Percentiles rank a stretch among this genome's conserved stretches.
Evolutionary conservation across 495 filamentous ascomycete genomes (phyloP).

Genomic region (Aspergillus baeticus): DNA sequence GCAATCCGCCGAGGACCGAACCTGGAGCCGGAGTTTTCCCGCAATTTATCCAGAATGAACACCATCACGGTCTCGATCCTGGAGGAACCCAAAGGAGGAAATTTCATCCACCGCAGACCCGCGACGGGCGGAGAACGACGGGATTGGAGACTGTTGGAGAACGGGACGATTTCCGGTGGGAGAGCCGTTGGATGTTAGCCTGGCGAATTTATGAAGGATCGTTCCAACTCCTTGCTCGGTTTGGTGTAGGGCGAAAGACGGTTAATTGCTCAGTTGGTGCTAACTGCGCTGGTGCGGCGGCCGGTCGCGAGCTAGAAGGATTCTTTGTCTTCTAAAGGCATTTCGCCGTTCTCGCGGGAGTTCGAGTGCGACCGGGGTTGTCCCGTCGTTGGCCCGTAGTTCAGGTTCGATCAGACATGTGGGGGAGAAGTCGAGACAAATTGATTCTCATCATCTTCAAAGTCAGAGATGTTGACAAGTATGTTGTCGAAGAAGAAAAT

Average conservation of each 20-base stretch:
- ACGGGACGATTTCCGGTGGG: slow-evolving; percentile 5
- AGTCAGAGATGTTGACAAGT: too few relatives aligned
- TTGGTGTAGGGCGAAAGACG: not conserved
- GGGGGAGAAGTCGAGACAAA: not conserved
- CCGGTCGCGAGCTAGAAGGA: not conserved
- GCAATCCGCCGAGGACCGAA: not conserved
- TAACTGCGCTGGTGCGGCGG: not conserved
- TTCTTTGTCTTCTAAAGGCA: not conserved
- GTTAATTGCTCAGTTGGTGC: not conserved
- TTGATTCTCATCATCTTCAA: not conserved
- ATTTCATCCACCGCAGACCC: not conserved
- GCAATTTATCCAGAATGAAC: not conserved
- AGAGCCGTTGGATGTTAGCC: slow-evolving; percentile 6
- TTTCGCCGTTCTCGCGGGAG: not conserved
- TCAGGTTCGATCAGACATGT: not conserved
- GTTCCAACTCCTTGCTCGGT: not conserved
- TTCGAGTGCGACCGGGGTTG: not conserved
- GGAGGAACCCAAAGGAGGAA: too few relatives aligned
- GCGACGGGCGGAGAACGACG: not conserved
- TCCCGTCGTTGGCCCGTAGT: not conserved
- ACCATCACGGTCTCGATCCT: not conserved
- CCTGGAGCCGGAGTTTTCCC: not conserved
- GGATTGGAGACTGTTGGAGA: slow-evolving; percentile 4
- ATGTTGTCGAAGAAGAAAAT: not conserved
- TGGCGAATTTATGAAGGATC: slow-evolving; percentile 1